Conservation (phyloP, 2,329 filamentous ascomycete species). For the Capronia americana region DNA sequence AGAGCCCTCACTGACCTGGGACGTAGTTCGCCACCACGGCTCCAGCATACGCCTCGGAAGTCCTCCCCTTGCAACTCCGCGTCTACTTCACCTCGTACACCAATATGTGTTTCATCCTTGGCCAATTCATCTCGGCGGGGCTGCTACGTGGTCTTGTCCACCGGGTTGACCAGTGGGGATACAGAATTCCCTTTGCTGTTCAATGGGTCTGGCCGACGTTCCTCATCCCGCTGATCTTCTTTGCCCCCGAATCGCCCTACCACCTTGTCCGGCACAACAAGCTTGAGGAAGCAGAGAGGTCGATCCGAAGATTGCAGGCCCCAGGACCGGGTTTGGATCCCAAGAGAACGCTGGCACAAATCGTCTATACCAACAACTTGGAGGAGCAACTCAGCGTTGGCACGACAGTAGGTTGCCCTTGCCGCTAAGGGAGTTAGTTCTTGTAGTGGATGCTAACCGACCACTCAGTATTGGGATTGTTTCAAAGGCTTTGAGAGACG, state of each 20-base stretch:
- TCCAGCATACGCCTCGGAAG: constrained; percentile 44
- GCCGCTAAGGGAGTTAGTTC: background rate
- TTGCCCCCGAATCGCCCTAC: constrained; percentile 50
- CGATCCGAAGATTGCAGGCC: constrained; percentile 42
- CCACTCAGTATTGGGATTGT: constrained; percentile 41
- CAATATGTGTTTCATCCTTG: constrained; percentile 51
- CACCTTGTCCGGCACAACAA: constrained; percentile 49
- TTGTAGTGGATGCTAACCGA: constrained; percentile 59
- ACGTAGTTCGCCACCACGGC: constrained; percentile 55
- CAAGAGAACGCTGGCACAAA: constrained; percentile 47
- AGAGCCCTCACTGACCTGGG: background rate
- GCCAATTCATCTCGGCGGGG: constrained; percentile 44
- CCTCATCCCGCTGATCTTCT: constrained; percentile 50
- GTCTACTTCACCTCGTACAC: constrained; percentile 47
- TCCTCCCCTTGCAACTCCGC: constrained; percentile 40
- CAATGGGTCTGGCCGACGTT: constrained; percentile 61
- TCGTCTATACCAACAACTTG: constrained; percentile 48
- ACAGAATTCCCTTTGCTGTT: constrained; percentile 46
- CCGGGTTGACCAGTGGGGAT: constrained; percentile 46
- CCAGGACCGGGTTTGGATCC: constrained; percentile 37
- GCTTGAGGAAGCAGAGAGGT: constrained; percentile 45
- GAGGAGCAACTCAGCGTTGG: constrained; percentile 39
- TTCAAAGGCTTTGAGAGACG: constrained; percentile 45
- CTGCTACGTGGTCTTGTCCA: constrained; percentile 45
- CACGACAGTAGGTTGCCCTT: constrained; percentile 20